Base-by-base conservation (phyloP, 495 filamentous ascomycete species). In the Apodospora peruviana region DNA sequence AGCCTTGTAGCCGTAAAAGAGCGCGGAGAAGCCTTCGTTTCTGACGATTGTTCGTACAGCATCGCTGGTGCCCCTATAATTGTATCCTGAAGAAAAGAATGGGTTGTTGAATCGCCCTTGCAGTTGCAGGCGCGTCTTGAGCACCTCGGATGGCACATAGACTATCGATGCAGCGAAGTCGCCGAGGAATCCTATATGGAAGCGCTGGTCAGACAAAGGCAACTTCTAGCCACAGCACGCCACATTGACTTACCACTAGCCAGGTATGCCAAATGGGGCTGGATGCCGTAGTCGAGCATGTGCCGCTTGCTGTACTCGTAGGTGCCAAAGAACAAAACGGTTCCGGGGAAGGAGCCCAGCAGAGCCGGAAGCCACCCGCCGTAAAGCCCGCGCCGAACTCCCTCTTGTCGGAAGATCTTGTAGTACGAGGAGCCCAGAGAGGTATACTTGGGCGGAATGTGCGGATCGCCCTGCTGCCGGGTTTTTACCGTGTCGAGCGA, bases 401-500 rank as follows among this genome's bases (percentile, higher is more conserved):
- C 93, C 69, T 98, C 93, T 64, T 97, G 89, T 29, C 91, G 81
- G 60, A 87, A 87, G 52, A 98, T 98, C 1, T 85, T 96, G 57
- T 83, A 75, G 71, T 97, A 98, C 4, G 91, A 90, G 19, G 85
- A 83, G 19, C 85, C 84, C 68, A 96, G 83, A 18, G 89, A 90
- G 1, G 87, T 83, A 68, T 97, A 97, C 68, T 87, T 91, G 1
- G 91, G 86, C 16, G 91, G 93, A 41, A 93, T 77, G 57, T 88
- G 83, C 24, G 90, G 90, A 60, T 96, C 94, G 57, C 93, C 93
- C 71, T 98, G 93, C 67, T 97, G 93, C 44, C 93, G 80, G n/a
- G 93, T 98, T 70, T 98, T 98, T 46, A 98, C 93, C 7, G 93
- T 98, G 71, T 98, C 93, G 65, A 98, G 79, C 39, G 91, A 96